Evolutionary conservation across 2,329 filamentous ascomycete genomes (phyloP).

Genomic region (Paraphaeosphaeria sporulosa): DNA sequence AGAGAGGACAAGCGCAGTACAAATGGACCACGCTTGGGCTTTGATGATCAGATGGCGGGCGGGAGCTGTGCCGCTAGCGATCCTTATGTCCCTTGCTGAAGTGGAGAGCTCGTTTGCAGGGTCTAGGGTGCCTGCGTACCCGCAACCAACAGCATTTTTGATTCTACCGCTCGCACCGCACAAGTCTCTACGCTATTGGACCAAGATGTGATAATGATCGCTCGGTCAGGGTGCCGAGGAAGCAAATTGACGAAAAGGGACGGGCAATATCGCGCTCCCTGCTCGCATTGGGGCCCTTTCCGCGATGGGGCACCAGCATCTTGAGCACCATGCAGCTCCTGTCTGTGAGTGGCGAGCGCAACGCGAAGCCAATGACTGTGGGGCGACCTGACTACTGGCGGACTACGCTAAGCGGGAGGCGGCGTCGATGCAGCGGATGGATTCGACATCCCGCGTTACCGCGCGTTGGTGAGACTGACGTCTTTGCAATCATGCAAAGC

Average conservation of each 20-base stretch:
- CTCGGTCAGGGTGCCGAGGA: constrained; percentile 32
- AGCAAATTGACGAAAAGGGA: constrained; percentile 32
- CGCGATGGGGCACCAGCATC: constrained; percentile 13
- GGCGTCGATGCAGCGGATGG: constrained; percentile 43
- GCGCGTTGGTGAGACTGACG: constrained; percentile 9
- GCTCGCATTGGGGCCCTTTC: constrained; percentile 31
- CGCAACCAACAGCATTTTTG: constrained; percentile 45
- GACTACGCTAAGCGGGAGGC: constrained; percentile 38
- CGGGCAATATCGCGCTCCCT: constrained; percentile 35
- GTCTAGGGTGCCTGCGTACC: constrained; percentile 35
- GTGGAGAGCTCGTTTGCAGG: constrained; percentile 41
- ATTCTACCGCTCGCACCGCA: constrained; percentile 45
- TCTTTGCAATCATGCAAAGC: constrained; percentile 17
- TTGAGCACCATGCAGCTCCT: constrained; percentile 29
- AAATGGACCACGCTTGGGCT: constrained; percentile 18
- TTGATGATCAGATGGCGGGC: constrained; percentile 33
- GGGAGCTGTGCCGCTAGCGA: constrained; percentile 37
- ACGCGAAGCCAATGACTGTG: constrained; percentile 30
- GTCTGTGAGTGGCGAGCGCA: constrained; percentile 38
- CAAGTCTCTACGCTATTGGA: constrained; percentile 44
- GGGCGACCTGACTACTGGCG: constrained; percentile 27
- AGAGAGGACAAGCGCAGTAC: constrained; percentile 19
- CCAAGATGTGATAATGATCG: constrained; percentile 47
- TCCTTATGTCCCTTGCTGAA: constrained; percentile 42
- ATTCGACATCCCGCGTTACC: constrained; percentile 24